phyloP scores from a whole-genome alignment of 2,329 filamentous ascomycete genomes.

The Claviceps capensis region DNA sequence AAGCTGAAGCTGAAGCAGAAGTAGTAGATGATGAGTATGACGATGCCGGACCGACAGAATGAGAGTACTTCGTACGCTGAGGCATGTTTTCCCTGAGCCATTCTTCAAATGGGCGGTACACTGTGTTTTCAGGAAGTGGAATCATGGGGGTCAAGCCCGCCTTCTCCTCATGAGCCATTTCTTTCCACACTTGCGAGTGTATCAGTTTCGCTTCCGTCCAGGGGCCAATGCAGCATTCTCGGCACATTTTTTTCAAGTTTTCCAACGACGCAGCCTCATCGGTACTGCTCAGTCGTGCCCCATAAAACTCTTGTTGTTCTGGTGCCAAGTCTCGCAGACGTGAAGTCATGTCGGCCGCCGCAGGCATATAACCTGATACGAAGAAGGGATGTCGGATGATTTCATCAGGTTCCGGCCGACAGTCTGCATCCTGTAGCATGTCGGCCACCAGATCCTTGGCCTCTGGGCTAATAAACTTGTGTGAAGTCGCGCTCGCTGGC shows the following conservation, averaged over 20 bases:
- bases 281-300: conserved; percentile 29
- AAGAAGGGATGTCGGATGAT: conserved; percentile 76
- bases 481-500: conserved; percentile 52
- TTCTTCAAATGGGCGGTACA: conserved; percentile 52
- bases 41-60: background rate
- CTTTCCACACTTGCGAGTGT: conserved; percentile 47
- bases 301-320: conserved; percentile 44
- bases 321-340: conserved; percentile 44
- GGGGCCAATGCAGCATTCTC: conserved; percentile 44
- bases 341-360: conserved; percentile 41
- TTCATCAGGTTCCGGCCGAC: conserved; percentile 59
- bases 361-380: conserved; percentile 59
- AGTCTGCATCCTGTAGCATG: conserved; percentile 62
- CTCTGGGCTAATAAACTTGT: conserved; percentile 59
- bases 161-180: conserved; percentile 55
- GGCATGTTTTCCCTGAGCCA: conserved; percentile 38
- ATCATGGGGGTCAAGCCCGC: conserved; percentile 49
- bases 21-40: conserved; percentile 8
- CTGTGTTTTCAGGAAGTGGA: conserved; percentile 45
- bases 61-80: conserved; percentile 1
- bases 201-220: conserved; percentile 32
- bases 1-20: background rate
- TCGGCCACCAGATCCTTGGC: conserved; percentile 66
- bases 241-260: conserved; percentile 44
- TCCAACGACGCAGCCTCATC: conserved; percentile 31